Conservation (phyloP, 2,329 filamentous ascomycete species). For the Plenodomus lindquistii region DNA sequence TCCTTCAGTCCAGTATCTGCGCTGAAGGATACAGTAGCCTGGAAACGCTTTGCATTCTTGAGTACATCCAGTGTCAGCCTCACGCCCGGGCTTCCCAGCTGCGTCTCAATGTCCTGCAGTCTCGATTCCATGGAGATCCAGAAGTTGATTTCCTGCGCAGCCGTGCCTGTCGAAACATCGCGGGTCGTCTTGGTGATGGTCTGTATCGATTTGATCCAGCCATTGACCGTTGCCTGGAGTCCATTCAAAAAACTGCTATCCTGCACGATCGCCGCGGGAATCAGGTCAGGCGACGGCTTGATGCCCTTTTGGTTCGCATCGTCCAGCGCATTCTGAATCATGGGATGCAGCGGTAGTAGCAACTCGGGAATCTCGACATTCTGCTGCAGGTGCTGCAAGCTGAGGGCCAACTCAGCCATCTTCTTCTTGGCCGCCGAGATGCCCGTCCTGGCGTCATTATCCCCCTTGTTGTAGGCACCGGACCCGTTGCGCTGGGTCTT, state of each 20-base stretch:
- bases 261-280: constrained; percentile 74
- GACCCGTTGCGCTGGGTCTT: constrained; percentile 58
- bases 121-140: constrained; percentile 98
- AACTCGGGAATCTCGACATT: constrained; percentile 97
- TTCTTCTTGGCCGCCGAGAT: constrained; percentile 98
- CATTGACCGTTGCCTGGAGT: constrained; percentile 89
- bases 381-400: constrained; percentile 88
- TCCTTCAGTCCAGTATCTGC: constrained; percentile 96
- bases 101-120: constrained; percentile 86
- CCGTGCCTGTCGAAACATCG: constrained; percentile 76
- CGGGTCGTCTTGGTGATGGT: constrained; percentile 92
- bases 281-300: constrained; percentile 76
- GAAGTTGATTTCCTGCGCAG: constrained; percentile 97
- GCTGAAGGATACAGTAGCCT: constrained; percentile 94
- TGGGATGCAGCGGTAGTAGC: constrained; percentile 81
- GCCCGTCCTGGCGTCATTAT: constrained; percentile 89
- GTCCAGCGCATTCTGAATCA: constrained; percentile 83
- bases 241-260: constrained; percentile 94
- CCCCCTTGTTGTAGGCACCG: constrained; percentile 70
- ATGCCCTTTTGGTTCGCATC: constrained; percentile 69
- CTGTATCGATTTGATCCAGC: constrained; percentile 99
- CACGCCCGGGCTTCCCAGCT: constrained; percentile 87
- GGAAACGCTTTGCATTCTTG: constrained; percentile 95
- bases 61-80: constrained; percentile 90
- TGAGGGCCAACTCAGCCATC: constrained; percentile 90